Evolutionary conservation across 345 rosid genomes (phyloP).

Genomic region (Eucalyptus tenuipes): DNA sequence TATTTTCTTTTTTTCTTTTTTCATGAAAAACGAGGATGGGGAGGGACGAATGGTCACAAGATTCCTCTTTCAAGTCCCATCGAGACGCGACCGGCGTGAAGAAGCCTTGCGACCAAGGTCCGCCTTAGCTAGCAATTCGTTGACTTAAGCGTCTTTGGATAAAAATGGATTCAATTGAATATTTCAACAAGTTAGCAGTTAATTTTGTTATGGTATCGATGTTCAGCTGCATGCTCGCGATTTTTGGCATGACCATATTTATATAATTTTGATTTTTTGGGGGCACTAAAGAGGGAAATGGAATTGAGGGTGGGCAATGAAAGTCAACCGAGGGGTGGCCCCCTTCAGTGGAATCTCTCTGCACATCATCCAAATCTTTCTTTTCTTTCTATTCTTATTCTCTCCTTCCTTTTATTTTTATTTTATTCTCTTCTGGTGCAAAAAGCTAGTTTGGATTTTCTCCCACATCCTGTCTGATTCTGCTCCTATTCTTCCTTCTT

Average conservation of each 20-base stretch:
- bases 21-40: fast-evolving
- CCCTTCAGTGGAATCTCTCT: background rate
- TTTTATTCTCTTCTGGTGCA: background rate
- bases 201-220: background rate
- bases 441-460: constrained; percentile 24
- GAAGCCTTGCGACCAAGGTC: background rate
- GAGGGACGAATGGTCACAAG: fast-evolving
- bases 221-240: background rate
- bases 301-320: background rate
- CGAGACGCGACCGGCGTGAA: fast-evolving
- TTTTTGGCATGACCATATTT: background rate
- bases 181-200: fast-evolving
- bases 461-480: constrained; percentile 27
- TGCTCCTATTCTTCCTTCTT: constrained; percentile 18
- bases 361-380: background rate
- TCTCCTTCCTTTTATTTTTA: background rate
- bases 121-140: background rate
- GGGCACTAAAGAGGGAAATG: background rate
- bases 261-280: background rate
- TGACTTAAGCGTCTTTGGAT: fast-evolving
- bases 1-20: background rate
- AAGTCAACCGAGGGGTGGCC: background rate
- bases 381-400: background rate
- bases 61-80: background rate
- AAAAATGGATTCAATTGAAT: background rate